A percentile compares a stretch with the other conserved stretches of the same genome.
Evolutionary conservation across 140 eudicot species (phyloP).

Genomic region (Anethum foeniculum): DNA sequence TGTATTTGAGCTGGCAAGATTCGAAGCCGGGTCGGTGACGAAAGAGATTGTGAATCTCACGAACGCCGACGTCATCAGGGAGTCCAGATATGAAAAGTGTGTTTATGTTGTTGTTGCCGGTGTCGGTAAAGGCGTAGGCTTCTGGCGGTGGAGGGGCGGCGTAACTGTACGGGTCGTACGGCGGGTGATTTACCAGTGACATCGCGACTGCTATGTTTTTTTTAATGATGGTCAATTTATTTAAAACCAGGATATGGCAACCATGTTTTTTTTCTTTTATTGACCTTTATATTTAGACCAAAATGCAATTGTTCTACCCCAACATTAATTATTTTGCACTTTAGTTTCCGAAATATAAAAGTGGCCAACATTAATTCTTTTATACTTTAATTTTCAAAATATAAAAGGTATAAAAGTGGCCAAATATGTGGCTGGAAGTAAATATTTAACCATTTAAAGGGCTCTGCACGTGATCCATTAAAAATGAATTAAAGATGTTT

Average conservation of each 20-base stretch:
- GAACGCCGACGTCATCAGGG: conserved; percentile 83
- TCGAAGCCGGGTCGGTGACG: conserved; percentile 84
- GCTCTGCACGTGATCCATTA: no score
- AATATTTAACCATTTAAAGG: no score
- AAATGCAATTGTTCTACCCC: no score
- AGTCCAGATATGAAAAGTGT: conserved; percentile 90
- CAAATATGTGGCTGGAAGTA: no score
- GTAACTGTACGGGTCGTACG: conserved; percentile 7
- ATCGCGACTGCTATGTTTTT: background rate
- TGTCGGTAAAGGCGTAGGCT: conserved; percentile 7
- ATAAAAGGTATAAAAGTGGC: no score
- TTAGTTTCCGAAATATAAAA: no score
- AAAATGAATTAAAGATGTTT: no score
- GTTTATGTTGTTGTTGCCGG: conserved; percentile 43
- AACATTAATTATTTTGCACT: no score
- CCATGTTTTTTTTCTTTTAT: background rate
- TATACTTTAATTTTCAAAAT: no score
- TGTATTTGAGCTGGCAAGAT: conserved; percentile 78
- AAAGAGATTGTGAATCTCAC: conserved; percentile 90
- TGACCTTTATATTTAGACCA: no score
- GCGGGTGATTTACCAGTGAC: conserved; percentile 7
- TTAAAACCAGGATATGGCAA: no score
- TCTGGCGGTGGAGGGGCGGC: background rate
- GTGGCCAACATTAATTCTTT: no score
- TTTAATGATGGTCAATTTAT: background rate